Conservation (phyloP, 2,329 filamentous ascomycete species). For the Talaromyces sp. region DNA sequence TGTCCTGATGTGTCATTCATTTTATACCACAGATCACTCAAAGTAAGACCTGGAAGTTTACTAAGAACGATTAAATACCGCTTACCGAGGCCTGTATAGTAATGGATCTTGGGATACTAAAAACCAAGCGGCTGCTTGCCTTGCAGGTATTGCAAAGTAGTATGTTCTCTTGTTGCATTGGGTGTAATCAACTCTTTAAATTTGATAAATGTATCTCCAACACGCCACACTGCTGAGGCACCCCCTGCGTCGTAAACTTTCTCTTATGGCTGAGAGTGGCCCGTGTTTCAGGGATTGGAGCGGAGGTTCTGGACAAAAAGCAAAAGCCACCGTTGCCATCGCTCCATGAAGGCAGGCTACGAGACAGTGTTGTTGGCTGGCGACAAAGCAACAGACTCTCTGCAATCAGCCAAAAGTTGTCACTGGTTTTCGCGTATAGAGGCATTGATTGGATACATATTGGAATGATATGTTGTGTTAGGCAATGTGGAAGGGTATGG, state of each 20-base stretch:
- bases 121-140: neutral
- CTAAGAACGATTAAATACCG: slow-evolving; percentile 1
- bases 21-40: neutral
- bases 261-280: neutral
- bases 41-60: neutral
- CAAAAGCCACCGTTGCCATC: neutral
- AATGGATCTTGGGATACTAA: neutral
- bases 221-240: too few relatives aligned
- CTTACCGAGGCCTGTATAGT: neutral
- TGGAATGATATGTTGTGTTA: neutral
- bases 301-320: neutral
- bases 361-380: neutral
- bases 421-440: slow-evolving; percentile 1
- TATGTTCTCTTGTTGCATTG: too few relatives aligned
- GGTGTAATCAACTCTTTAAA: too few relatives aligned
- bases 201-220: too few relatives aligned
- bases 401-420: slow-evolving; percentile 1
- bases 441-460: neutral
- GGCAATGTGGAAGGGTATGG: too few relatives aligned
- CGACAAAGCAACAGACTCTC: neutral
- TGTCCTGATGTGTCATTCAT: neutral
- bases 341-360: neutral
- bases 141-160: too few relatives aligned
- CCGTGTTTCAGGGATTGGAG: neutral
- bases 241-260: too few relatives aligned